Evolutionary conservation across 495 filamentous ascomycete genomes (phyloP).

Genomic region (Margaritispora aquatica): DNA sequence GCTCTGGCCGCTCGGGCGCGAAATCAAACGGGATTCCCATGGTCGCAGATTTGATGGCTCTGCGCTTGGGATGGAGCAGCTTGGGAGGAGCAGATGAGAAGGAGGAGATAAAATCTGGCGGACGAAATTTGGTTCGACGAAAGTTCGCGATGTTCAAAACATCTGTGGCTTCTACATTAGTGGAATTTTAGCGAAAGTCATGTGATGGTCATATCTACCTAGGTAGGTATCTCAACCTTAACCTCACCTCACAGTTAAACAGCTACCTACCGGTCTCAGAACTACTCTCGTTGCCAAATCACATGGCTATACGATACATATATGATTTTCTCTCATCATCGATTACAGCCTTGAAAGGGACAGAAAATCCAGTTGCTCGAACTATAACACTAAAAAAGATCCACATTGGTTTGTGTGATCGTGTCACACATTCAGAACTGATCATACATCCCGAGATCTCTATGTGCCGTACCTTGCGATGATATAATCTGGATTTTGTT

Average conservation of each 20-base stretch:
- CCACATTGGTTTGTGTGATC: no score
- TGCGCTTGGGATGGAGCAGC: background rate
- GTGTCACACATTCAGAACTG: no score
- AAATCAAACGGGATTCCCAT: conserved; percentile 47
- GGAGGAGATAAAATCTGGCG: background rate
- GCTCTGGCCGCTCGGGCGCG: conserved; percentile 65
- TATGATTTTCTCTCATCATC: no score
- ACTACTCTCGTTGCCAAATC: background rate
- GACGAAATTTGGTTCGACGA: background rate
- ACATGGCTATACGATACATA: no score
- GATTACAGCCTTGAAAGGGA: no score
- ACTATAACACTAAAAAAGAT: no score
- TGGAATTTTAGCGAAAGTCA: background rate
- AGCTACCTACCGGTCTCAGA: no score
- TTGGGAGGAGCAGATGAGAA: background rate
- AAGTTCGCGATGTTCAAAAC: background rate
- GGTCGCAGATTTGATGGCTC: conserved; percentile 2
- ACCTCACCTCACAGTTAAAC: background rate
- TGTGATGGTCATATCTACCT: no score
- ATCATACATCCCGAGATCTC: no score
- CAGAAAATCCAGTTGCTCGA: no score
- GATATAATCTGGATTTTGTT: no score
- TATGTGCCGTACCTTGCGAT: no score
- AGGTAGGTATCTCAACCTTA: background rate
- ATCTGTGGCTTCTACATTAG: background rate